Evolutionary conservation across 129 eudicot species (phyloP).

Genomic region (Deinandra increscens): DNA sequence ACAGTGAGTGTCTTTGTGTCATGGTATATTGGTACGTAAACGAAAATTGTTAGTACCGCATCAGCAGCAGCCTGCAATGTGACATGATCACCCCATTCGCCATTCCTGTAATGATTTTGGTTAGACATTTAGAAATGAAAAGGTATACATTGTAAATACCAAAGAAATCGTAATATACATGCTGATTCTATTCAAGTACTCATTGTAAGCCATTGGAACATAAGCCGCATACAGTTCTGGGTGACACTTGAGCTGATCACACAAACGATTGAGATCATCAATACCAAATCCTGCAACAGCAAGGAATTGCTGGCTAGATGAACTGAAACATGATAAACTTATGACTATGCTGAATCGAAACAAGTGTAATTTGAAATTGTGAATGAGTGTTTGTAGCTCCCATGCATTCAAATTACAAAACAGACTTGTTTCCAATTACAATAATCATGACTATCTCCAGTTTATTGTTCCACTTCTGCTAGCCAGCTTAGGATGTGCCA

Average conservation of each 20-base stretch:
- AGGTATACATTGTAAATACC: neutral
- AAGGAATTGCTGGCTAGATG: neutral
- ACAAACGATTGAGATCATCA: conserved; percentile 13
- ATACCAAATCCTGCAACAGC: neutral
- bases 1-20: neutral
- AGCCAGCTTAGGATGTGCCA: neutral
- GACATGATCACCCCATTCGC: conserved; percentile 91
- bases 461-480: neutral
- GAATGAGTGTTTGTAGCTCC: neutral
- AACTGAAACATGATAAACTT: neutral
- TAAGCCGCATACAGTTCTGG: conserved; percentile 68
- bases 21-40: neutral
- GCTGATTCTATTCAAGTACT: conserved; percentile 66
- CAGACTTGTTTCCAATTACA: conserved; percentile 2
- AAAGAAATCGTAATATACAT: conserved; percentile 36
- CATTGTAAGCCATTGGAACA: conserved; percentile 77
- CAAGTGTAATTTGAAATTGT: neutral
- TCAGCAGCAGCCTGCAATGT: conserved; percentile 92
- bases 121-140: conserved; percentile 15
- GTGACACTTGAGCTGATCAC: conserved; percentile 56
- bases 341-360: neutral
- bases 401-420: neutral
- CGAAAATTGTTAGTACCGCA: conserved; percentile 42
- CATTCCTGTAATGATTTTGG: conserved; percentile 42
- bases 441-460: neutral